A percentile compares a stretch with the other conserved stretches of the same genome.
phyloP scores from a whole-genome alignment of 495 filamentous ascomycete species.

The Jackrogersella minutella region DNA sequence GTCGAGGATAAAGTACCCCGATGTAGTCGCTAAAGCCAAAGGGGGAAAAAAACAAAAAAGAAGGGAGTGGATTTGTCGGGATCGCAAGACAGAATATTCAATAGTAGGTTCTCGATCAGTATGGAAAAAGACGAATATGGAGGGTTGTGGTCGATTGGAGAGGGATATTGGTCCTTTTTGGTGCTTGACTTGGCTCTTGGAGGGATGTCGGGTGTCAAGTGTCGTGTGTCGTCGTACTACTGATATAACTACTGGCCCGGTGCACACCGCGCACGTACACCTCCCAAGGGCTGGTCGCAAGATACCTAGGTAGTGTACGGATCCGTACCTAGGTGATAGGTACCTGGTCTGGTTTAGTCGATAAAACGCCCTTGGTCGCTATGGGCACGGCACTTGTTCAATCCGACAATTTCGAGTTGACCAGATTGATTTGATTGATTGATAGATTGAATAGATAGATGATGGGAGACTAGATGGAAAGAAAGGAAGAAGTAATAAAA shows the following conservation, averaged over 20 bases:
- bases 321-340: neutral
- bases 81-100: conserved; percentile 10
- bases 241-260: conserved; percentile 10
- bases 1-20: conserved; percentile 44
- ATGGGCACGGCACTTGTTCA: conserved; percentile 13
- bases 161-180: conserved; percentile 30
- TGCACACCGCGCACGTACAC: conserved; percentile 1
- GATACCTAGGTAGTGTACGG: conserved; percentile 6
- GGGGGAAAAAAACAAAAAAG: conserved; percentile 3
- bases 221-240: conserved; percentile 38
- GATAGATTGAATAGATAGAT: conserved; percentile 22
- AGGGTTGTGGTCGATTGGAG: conserved; percentile 22
- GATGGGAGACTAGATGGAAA: conserved; percentile 21
- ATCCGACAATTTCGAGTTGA: conserved; percentile 10
- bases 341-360: neutral
- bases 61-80: neutral
- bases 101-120: conserved; percentile 7
- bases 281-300: conserved; percentile 16
- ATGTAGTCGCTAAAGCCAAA: conserved; percentile 21
- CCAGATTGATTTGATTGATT: neutral
- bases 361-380: conserved; percentile 15
- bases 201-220: conserved; percentile 28
- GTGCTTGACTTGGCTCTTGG: neutral
- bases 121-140: conserved; percentile 19
- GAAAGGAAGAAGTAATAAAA: neutral